phyloP scores from a whole-genome alignment of 768 basidiomycete genomes.

The Auricularia auricula-judae region DNA sequence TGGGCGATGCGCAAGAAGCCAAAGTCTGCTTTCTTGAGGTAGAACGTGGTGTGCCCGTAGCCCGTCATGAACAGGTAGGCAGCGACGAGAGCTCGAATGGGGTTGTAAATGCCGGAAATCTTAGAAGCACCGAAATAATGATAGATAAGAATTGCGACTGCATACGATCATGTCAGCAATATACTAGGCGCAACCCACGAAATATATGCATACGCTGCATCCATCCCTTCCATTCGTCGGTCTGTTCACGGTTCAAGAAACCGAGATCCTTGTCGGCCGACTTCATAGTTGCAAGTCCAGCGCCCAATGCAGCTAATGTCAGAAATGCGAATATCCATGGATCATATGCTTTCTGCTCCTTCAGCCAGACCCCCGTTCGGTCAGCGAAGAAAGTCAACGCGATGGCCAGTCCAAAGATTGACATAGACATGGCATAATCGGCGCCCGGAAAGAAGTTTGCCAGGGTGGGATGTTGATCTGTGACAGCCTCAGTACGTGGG shows the following conservation, averaged over 20 bases:
- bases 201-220: constrained; percentile 69
- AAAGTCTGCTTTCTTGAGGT: constrained; percentile 83
- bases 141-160: constrained; percentile 85
- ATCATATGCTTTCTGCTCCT: constrained; percentile 80
- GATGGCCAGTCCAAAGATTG: constrained; percentile 56
- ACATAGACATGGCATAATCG: constrained; percentile 32
- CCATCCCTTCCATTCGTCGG: constrained; percentile 98
- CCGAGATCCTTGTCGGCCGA: constrained; percentile 74
- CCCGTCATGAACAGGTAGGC: constrained; percentile 80
- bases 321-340: constrained; percentile 55
- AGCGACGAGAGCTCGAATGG: constrained; percentile 78
- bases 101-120: constrained; percentile 88
- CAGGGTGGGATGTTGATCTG: constrained; percentile 1
- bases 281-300: constrained; percentile 56
- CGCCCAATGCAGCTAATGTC: constrained; percentile 37
- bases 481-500: constrained; percentile 2
- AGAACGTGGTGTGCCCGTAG: constrained; percentile 82
- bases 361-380: constrained; percentile 77
- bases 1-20: constrained; percentile 66
- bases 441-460: constrained; percentile 21
- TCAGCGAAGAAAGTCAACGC: constrained; percentile 70
- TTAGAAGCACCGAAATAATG: constrained; percentile 87
- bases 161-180: background rate
- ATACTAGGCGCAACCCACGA: background rate
- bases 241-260: constrained; percentile 85